Base-by-base conservation (phyloP, 2,329 filamentous ascomycete genomes). In the Penicillium capsulatum region DNA sequence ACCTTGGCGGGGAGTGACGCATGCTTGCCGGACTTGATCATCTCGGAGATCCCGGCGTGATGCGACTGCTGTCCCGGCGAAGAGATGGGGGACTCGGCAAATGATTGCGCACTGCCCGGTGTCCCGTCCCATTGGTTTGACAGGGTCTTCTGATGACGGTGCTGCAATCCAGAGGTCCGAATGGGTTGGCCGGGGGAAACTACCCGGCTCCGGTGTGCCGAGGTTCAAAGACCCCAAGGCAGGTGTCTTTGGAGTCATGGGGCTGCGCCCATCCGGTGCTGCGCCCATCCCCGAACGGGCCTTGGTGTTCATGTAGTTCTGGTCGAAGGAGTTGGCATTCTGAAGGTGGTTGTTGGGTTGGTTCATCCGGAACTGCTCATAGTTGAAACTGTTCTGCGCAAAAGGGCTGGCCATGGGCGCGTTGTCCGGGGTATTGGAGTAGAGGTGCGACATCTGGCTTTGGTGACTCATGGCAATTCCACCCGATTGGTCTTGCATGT, bases 361-460 rank as follows among this genome's bases (percentile, higher is more conserved):
- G 38, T 84, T 81, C 57, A 71, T 70, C 31, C 84, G 80, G 63
- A 88, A 94, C 50, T 89, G 85, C 24, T 75, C 75, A 58, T 85
- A 84, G 66, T 82, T 84, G 70, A 90, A 92, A 58, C 77, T 81
- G 53, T 70, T 72, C 37, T 84, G 79, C 29, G 86, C 77, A 58
- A 89, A 96, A 0, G 91, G 91, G 56, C 89, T 96, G 59, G 94
- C 86, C 45, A 95, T 91, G 4, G 91, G 89, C 37, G 88, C 84
- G 36, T 88, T 88, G 45, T 97, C 91, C 3, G 91, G 90, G 2
- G 90, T 95, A 62, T 86, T 87, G 14, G 91, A 95, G 66, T 85
- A 97, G 46, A 87, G 80, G 58, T 85, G 64, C 10, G 64, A 84
- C 59, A 88, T 81, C 42, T 84, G 81, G 33, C 76, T 71, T 45